Base-by-base conservation (phyloP, 1,284 basidiomycete species). In the Ustanciosporium gigantosporum region DNA sequence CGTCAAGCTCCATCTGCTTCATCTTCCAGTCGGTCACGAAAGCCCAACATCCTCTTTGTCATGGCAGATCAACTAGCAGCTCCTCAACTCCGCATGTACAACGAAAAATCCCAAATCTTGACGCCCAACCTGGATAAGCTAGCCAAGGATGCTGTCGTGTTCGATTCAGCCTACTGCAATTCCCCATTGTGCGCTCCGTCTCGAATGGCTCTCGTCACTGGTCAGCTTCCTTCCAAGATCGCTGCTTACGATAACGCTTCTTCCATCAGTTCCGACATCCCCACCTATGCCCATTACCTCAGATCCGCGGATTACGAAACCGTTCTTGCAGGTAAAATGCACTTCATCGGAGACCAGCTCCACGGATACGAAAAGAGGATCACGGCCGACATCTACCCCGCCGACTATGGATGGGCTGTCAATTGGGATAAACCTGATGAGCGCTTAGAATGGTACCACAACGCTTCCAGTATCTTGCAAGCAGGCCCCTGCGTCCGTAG, bases 131-230 rank as follows among this genome's bases (percentile, higher is more conserved):
- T 57, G 19, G 55, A 57, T 24, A 47, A 47, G 16, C 43, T 57
- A 6, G 55, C 55, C 25, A 27, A 20, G 6, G 47, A 50, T 31
- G 39, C 55, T 15, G 55, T 57, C 25, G 55, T 57, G 14, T 41
- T 57, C 40, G 55, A 57, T 3, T 57, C 55, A n/a, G 55, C 55
- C 25, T 57, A 57, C 40, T 57, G 55, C 47, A 57, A 57, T 42
- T 57, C 55, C 16, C 55, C 55, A 8, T 46, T 57, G 23, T 57
- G 55, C 17, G 55, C 55, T 22, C 55, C 55, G 5, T 57, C 55
- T n/a, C 55, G 55, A 17, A 57, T 57, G 55, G 55, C 55, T 16
- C 47, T 57, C 24, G 55, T 57, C 14, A 50, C 55, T 16, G 55
- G 55, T 19, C 55, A 57, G 40, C 47, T 57, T 3, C 55, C 55